These are phyloP conservation scores for Cordia subcordata DNA, from an alignment of 257 asterid genomes.

Conservation along the genomic window DNA sequence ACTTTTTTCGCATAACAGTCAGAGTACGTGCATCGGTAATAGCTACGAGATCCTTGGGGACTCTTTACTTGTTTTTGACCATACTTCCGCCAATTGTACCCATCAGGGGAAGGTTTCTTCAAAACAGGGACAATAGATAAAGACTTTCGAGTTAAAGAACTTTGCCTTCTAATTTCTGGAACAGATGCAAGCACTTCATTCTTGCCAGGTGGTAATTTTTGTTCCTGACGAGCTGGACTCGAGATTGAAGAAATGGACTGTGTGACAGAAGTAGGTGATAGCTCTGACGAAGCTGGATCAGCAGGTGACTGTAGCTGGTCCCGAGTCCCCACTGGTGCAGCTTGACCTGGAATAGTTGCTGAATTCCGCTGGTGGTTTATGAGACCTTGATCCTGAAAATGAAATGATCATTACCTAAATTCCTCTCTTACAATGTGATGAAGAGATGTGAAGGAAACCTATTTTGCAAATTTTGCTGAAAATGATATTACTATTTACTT, in stretches of 20 bases:
- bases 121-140: conserved; percentile 32
- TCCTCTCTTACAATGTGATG: too few relatives aligned
- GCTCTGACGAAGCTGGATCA: conserved; percentile 35
- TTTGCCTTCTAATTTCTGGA: conserved; percentile 34
- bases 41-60: conserved; percentile 93
- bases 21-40: conserved; percentile 80
- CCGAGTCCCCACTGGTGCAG: conserved; percentile 24
- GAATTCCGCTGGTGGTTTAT: conserved; percentile 18
- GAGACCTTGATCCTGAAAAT: conserved; percentile 44
- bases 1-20: conserved; percentile 82
- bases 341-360: conserved; percentile 19
- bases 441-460: not conserved
- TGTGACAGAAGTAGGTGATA: conserved; percentile 38
- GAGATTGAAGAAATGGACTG: conserved; percentile 39
- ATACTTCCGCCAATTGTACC: conserved; percentile 95
- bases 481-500: not conserved
- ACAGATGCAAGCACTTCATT: conserved; percentile 24
- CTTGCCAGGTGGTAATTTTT: conserved; percentile 21
- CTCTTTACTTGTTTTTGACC: conserved; percentile 97
- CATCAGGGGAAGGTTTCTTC: conserved; percentile 56
- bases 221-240: conserved; percentile 35
- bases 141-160: conserved; percentile 26
- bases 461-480: not conserved
- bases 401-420: not conserved
- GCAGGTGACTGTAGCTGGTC: conserved; percentile 21